Evolutionary conservation across 345 rosid species (phyloP).

Genomic region (Syzygium aromaticum): DNA sequence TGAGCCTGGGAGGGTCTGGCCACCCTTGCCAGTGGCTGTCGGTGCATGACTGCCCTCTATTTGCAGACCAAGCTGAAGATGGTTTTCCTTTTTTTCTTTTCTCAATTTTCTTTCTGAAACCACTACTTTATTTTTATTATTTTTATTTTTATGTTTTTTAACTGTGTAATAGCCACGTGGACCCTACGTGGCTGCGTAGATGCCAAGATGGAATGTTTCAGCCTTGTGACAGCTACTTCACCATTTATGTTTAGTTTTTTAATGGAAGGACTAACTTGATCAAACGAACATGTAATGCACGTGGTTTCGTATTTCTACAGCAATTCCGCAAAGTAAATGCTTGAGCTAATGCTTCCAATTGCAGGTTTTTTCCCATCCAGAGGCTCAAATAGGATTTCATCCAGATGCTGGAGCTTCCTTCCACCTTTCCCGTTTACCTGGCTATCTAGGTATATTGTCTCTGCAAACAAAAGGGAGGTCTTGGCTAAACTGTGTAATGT

Average conservation of each 20-base stretch:
- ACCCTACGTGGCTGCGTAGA: not conserved
- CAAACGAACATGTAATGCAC: not conserved
- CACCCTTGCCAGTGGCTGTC: not conserved
- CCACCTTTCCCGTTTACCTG: conserved; percentile 84
- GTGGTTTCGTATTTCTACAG: not conserved
- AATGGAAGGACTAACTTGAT: not conserved
- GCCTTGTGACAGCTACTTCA: not conserved
- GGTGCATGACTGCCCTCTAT: not conserved
- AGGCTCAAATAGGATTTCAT: conserved; percentile 80
- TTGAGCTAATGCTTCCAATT: conserved; percentile 1
- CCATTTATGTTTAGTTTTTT: not conserved
- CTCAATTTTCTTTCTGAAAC: not conserved
- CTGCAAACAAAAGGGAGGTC: not conserved
- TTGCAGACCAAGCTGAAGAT: not conserved
- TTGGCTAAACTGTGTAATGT: not conserved
- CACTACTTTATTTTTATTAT: not conserved
- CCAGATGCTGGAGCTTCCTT: conserved; percentile 92
- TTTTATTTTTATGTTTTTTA: not conserved
- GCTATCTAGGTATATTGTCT: conserved; percentile 49
- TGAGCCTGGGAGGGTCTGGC: not conserved
- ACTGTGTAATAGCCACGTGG: not conserved
- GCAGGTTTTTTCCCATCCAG: conserved; percentile 75
- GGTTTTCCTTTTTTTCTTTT: not conserved
- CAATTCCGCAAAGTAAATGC: not conserved
- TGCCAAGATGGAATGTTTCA: not conserved